phyloP scores from a whole-genome alignment of 148 eudicot species.

The Rhododendron ovatum region DNA sequence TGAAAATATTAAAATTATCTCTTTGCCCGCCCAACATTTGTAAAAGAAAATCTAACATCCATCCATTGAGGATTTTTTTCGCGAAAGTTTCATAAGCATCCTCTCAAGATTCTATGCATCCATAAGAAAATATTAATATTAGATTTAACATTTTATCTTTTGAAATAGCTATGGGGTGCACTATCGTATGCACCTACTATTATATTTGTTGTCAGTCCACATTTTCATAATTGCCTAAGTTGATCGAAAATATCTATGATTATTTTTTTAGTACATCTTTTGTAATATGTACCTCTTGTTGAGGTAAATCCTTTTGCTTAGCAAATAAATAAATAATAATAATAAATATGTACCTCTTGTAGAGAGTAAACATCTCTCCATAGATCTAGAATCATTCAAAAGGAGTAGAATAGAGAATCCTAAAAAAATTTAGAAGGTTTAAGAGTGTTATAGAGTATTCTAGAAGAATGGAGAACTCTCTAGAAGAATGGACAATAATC shows the following conservation, averaged over 20 bases:
- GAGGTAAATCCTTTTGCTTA: no score
- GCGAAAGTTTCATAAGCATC: background rate
- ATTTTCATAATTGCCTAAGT: background rate
- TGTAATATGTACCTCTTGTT: background rate
- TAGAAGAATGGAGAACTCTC: background rate
- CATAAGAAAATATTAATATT: no score
- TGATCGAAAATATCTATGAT: background rate
- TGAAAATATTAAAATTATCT: no score
- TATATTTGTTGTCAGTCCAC: no score
- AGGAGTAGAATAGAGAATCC: background rate
- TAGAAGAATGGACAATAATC: background rate
- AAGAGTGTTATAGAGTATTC: background rate
- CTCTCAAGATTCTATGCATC: background rate
- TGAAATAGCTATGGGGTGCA: background rate
- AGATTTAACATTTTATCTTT: no score
- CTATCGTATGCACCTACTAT: background rate
- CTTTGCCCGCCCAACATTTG: background rate
- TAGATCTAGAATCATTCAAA: background rate
- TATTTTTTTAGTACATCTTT: no score
- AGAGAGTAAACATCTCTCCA: background rate
- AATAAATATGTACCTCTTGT: no score
- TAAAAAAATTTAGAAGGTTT: background rate
- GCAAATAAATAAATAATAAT: no score
- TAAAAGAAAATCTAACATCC: background rate
- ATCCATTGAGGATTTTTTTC: background rate